Base-by-base conservation (phyloP, 768 basidiomycete species). In the Serendipita sp. region DNA sequence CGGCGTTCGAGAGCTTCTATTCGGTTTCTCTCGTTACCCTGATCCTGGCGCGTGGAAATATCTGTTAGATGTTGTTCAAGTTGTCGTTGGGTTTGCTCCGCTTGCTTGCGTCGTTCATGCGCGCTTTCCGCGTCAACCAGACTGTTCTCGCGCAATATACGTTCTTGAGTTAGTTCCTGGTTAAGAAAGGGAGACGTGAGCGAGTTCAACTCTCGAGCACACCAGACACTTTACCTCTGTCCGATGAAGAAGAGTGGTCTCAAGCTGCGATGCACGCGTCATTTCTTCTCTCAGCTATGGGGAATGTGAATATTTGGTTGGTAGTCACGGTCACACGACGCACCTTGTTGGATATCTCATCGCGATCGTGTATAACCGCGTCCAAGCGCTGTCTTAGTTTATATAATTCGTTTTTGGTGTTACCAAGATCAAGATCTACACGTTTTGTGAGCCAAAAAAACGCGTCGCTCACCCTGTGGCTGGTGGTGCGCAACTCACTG, bases 281-380 rank as follows among this genome's bases (percentile, higher is more conserved):
- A n/a, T 51, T 51, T 51, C 48, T 51, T 51, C 48, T 51, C 18
- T 32, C 48, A 51, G n/a, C 48, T 51, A n/a, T 8, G n/a, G 18
- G n/a, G 8, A 7, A 51, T 32, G 48, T 18, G 1, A 18, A 7
- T 7, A 18, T 51, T 18, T 18, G 7, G 8, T 51, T n/a, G 1
- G 18, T 7, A 51, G 16, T 18, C 48, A 7, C 5, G 30, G 16
- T 51, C 30, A n/a, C 48, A n/a, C 48, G 48, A n/a, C 56, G 24
- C 56, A 60, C 56, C 56, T 60, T 60, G 56, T 32, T 60, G 16
- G 56, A 16, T 35, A 37, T 28, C 56, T 60, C 56, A 8, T 60
- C 56, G 35, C 56, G 56, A 8, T 60, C 56, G 16, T 28, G 56
- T 60, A 28, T 60, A 1, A 60, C n/a, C 28, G 56, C 34, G 56